Base-by-base conservation (phyloP, 768 basidiomycete genomes). In the Austroboletus festivus region DNA sequence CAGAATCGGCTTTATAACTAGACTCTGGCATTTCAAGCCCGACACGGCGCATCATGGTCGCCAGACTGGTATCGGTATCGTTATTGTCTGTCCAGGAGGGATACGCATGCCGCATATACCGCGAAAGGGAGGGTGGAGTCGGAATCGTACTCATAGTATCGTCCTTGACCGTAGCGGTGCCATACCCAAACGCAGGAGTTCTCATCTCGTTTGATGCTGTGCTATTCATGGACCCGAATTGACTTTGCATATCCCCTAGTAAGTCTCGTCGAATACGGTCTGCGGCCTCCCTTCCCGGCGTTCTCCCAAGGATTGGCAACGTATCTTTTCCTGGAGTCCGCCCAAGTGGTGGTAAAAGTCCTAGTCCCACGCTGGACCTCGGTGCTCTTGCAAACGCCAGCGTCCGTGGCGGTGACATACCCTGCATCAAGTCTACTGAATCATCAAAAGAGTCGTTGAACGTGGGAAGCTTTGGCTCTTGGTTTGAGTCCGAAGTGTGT, bases 231-330 rank as follows among this genome's bases (percentile, higher is more conserved):
- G 61, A 54, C 18, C 51, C 59, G 2, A 60, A 42, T 20, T 68
- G 74, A 42, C 61, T 69, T 54, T 79, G 77, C 19, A 76, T 70
- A 49, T 79, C 75, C 20, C 75, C 78, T 18, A 91, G 67, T 3
- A 90, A 69, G 62, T 85, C 83, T 24, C 73, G 73, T 43, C 79
- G 76, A 44, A 92, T 88, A 13, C 85, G 75, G 11, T 77, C 72
- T 1, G 85, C 86, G 4, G 88, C 89, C 50, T 83, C 81, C 59
- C 79, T 84, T 24, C 74, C 76, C 0, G 91, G 91, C 3, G 90
- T 90, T 51, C 80, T 77, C 0, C 79, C 77, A 6, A 80, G 57
- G 23, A 64, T 64, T 7, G 73, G 73, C 3, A 62, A 47, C 15
- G 58, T 37, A 31, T 82, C 82, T 60, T 78, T 83, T 22, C 75